Evolutionary conservation across 257 asterid genomes (phyloP), one percentile per base, ranked within the genome.

Genomic region (Gentiana dahurica): DNA sequence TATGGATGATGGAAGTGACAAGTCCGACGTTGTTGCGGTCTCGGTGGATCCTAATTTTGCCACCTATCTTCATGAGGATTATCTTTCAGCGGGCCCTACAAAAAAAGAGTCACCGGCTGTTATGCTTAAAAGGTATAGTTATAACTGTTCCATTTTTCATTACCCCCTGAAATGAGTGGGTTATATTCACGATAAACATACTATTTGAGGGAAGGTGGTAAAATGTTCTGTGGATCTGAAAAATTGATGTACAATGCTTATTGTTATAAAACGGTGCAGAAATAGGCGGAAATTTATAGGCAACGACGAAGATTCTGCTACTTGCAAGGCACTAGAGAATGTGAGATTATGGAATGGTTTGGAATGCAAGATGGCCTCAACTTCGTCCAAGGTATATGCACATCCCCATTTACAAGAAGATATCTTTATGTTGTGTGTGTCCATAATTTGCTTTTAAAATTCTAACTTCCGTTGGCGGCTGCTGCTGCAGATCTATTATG

Each of bases 21-120:
- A 85, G 79, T 72, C 97, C 48, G 99, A 85, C 69, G 94, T 81
- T 55, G 88, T 92, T 80, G 89, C 94, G 24, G 95, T 87, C 53
- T 89, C 97, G n/a, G 81, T 88, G 41, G 97, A 92, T 74, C 97
- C 99, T 15, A 79, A 75, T 57, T 92, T 92, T 67, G 85, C 94
- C 15, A 64, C 81, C 51, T 88, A 92, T 76, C 94, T 85, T 65
- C 74, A 83, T 53, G 72, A 68, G 15, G 95, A 83, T 64, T 92
- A 88, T 73, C 94, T 92, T 49, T 77, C 99, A 34, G 75, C 69
- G 64, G 70, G 71, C 54, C 81, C 68, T 59, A 85, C 77, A 24
- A 85, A 75, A 77, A 92, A 81, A 74, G 95, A 85, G 77, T 83
- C 85, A 10, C 76, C 94, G 32, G 77, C 79, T 12, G 55, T 85